Evolutionary conservation across 768 basidiomycete species (phyloP), one percentile per base, ranked within the genome.

Genomic region (Rhodosporidiobolus odoratus): DNA sequence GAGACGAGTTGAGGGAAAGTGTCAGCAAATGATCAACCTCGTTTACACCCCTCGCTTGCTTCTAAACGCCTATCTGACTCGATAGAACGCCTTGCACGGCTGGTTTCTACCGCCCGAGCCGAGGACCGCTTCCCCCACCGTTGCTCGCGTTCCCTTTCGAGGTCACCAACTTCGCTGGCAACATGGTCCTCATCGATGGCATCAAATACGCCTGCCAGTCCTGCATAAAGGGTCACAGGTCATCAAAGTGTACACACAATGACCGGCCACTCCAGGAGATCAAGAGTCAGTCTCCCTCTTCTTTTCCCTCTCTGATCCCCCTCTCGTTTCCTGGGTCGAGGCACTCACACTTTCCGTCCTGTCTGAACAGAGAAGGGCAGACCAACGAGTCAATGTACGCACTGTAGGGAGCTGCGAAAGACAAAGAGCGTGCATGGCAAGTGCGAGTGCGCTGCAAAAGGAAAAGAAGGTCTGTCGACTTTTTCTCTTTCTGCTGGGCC

Each of bases 191-290:
- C 41, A 53, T 74, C 32, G 67, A 74, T 57, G 73, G 73, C 12
- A 52, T 65, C 40, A 74, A 71, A 62, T 74, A 62, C 69, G 73
- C 73, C 16, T 74, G 73, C 63, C 66, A 68, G 54, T 23, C 53
- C 4, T 74, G 73, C 54, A 66, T 74, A 38, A 71, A 68, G 32
- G 73, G 73, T 0, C 73, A 74, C 63, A 35, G 73, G 4, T 68
- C 66, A 1, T 65, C 59, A 1, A 74, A 74, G 58, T 74, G 73
- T 52, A 71, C 73, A 4, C 73, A 74, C 63, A 68, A 69, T 3
- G 34, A 40, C 17, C 37, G 73, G 7, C 66, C 69, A 21, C 69
- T 74, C 40, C 43, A 43, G 41, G 73, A 74, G 60, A 74, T 74
- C 66, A 65, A 62, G 59, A 71, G 73, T 74, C 34, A 66, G 21